Percentiles rank a stretch among this genome's conserved stretches.
Evolutionary conservation across 179 eudicot genomes (phyloP).

Genomic region (Silene noctiflora): DNA sequence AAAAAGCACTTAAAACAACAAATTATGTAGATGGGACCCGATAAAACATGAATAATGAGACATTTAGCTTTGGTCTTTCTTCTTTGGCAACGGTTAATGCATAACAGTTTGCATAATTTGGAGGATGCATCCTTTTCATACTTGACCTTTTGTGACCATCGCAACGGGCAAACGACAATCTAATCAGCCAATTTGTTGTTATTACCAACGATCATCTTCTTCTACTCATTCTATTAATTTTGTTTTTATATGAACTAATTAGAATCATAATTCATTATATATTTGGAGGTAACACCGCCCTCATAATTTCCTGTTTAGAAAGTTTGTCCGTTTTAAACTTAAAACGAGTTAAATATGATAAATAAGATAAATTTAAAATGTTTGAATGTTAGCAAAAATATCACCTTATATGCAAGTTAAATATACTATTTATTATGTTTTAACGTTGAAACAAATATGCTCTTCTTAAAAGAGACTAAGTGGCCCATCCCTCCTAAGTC

Average conservation of each 20-base stretch:
- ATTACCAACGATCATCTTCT: not conserved
- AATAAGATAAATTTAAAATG: too few species aligned
- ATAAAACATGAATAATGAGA: not conserved
- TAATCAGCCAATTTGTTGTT: not conserved
- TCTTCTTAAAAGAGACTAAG: too few species aligned
- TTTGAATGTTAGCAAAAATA: too few species aligned
- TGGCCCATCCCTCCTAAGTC: too few species aligned
- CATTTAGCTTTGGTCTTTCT: not conserved
- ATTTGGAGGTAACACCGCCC: too few species aligned
- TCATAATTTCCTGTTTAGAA: too few species aligned
- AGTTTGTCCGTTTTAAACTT: too few species aligned
- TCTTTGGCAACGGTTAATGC: constrained; percentile 15
- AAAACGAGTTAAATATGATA: too few species aligned
- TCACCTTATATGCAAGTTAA: too few species aligned
- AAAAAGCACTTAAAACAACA: not conserved
- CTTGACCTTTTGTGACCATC: not conserved
- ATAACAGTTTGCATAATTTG: not conserved
- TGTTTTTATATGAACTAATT: not conserved
- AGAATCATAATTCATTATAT: too few species aligned
- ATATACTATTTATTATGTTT: too few species aligned
- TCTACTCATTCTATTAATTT: not conserved
- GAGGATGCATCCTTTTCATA: constrained; percentile 3
- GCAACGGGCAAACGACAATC: constrained; percentile 6
- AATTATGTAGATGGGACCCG: not conserved
- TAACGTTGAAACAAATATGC: too few species aligned